Conservation (phyloP, 2,329 filamentous ascomycete genomes). For the Huntiella abstrusa region DNA sequence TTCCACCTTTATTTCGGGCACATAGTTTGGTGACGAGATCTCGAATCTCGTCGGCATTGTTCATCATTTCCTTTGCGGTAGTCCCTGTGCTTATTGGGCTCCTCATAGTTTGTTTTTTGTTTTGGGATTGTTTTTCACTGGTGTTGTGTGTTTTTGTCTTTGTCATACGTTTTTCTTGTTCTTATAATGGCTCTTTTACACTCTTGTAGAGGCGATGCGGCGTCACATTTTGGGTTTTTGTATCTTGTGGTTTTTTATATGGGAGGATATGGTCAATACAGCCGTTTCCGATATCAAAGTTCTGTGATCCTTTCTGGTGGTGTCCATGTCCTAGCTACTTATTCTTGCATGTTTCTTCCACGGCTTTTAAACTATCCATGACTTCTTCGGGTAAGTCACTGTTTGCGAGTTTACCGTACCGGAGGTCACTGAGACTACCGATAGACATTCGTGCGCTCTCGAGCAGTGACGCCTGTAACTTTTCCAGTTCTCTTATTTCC, state of each 20-base stretch:
- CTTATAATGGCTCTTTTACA: not conserved
- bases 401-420: slow-evolving; percentile 58
- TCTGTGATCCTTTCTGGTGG: not conserved
- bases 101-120: not conserved
- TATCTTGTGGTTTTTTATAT: not conserved
- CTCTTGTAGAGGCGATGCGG: slow-evolving; percentile 2
- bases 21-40: slow-evolving; percentile 10
- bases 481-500: slow-evolving; percentile 46
- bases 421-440: slow-evolving; percentile 60
- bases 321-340: slow-evolving; percentile 1
- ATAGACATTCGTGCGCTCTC: slow-evolving; percentile 45
- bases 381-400: slow-evolving; percentile 45
- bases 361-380: slow-evolving; percentile 42
- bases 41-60: not conserved
- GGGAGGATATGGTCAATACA: not conserved
- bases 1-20: slow-evolving; percentile 12
- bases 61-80: not conserved
- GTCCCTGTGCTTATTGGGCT: not conserved
- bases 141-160: not conserved
- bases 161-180: not conserved
- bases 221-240: slow-evolving; percentile 2
- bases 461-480: slow-evolving; percentile 42
- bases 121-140: not conserved
- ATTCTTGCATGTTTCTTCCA: slow-evolving; percentile 17
- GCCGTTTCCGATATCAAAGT: slow-evolving; percentile 1